Evolutionary conservation across 805 yeast species (phyloP), one percentile per base, ranked within the genome.

Genomic region (Saccharomyces eubayanus): DNA sequence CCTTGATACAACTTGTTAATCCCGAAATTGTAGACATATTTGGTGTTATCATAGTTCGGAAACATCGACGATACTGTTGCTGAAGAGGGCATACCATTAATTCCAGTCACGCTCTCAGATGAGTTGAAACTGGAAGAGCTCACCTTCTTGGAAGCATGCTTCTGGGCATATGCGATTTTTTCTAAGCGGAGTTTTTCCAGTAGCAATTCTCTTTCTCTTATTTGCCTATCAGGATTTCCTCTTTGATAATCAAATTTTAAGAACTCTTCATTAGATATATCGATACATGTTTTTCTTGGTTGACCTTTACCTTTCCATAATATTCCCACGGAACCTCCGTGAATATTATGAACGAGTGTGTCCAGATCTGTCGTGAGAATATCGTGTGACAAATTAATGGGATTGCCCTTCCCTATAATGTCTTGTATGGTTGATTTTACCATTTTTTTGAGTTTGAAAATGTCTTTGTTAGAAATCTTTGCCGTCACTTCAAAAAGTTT

Each of bases 401-500:
- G 69, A 36, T 69, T 66, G 5, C 71, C 68, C 52, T 70, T 72
- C 21, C 78, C 75, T 31, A 76, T 72, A 6, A 80, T 75, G 63
- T 88, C 94, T 60, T 84, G 87, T 27, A 87, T 86, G 0, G 90
- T 84, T 20, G 81, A 77, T 61, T 85, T 87, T 36, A 88, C 87
- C 31, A 80, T 89, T 58, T 80, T 82, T 47, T 84, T 83, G 48
- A 84, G 66, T 52, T 81, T 81, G 52, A 76, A 73, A 43, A 74
- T 66, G 59, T 77, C 82, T 4, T 73, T 67, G 24, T 66, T 72
- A 5, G 75, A 66, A 6, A 66, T 67, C 57, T 78, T 79, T 6
- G 76, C 75, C 4, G 84, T 76, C 2, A 77, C 74, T 51, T 71
- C 71, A 55, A 77, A 72, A 2, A 83, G 68, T 52, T 75, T 74